Base-by-base conservation (phyloP, 1,139 yeast genomes). In the Yamadazyma membranifaciens region DNA sequence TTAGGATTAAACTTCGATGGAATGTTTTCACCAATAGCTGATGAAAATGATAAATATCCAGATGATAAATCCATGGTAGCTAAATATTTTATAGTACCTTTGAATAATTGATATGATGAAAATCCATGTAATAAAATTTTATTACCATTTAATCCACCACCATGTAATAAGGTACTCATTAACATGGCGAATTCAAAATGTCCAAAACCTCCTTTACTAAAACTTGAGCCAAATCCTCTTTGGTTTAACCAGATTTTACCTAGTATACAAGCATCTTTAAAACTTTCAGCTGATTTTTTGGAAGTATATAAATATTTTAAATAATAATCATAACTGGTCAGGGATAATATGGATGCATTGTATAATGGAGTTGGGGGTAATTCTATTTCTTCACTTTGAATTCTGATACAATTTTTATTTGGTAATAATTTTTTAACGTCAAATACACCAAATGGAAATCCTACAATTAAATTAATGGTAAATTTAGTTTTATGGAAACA, bases 191-290 rank as follows among this genome's bases (percentile, higher is more conserved):
- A 89, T 64, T 92, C 98, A 59, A 88, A 88, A 52, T 85, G 87
- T 12, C 98, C 98, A 60, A 92, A 91, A 0, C 98, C 98, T 34
- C 89, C 89, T 37, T 74, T 69, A 30, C 75, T 69, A 29, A 80
- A 52, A 17, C 76, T 65, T 0, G 95, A 81, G 6, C 78, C 73
- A 45, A 88, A 79, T 0, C 95, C 95, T 48, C 96, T 75, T 63
- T 92, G 98, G 40, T 79, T 75, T 33, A 92, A 72, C 98, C 98
- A 92, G 45, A 92, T 68, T 50, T 91, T 76, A 3, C 97, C 97
- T 39, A 92, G 70, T 12, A 83, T 78, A 49, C 92, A 83, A 1
- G 98, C 98, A 54, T 91, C 96, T 50, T 78, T 79, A 62, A 88
- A 92, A n/a, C 88, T 80, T 45, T 84, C 91, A 2, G 96, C 79